Evolutionary conservation across 805 yeast species (phyloP).

Genomic region (Hanseniaspora nectarophila): DNA sequence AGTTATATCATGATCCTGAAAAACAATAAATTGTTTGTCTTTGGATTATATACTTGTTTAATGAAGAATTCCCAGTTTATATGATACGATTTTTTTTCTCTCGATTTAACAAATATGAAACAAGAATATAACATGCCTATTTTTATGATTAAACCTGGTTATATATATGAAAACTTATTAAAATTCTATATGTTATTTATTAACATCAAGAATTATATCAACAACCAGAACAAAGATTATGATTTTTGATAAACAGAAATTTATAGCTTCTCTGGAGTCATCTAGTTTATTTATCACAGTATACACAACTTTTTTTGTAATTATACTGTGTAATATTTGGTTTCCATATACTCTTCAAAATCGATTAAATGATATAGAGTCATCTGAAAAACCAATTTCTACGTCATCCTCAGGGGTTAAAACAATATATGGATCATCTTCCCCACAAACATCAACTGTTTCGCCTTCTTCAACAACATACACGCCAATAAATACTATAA

Average conservation of each 20-base stretch:
- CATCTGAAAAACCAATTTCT: not conserved
- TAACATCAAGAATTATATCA: not conserved
- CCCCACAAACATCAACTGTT: not conserved
- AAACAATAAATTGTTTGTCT: too few species aligned
- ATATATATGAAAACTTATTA: too few species aligned
- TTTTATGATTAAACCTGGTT: not conserved
- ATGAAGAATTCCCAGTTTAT: not conserved
- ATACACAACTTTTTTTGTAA: not conserved
- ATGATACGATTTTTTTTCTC: not conserved
- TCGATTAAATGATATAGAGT: not conserved
- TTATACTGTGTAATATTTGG: constrained; percentile 1
- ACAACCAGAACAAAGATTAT: not conserved
- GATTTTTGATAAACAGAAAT: not conserved
- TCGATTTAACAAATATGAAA: not conserved
- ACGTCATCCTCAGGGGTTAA: not conserved
- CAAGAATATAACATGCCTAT: not conserved
- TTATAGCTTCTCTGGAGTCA: not conserved
- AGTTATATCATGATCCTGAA: not conserved
- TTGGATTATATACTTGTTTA: too few species aligned
- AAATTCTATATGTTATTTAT: too few species aligned
- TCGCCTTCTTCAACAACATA: not conserved
- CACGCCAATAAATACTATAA: not conserved
- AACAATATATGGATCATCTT: not conserved
- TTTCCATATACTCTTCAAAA: not conserved
- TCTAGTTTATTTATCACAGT: not conserved